Conservation (phyloP, 805 yeast genomes). For the Saccharomycopsis babjevae region DNA sequence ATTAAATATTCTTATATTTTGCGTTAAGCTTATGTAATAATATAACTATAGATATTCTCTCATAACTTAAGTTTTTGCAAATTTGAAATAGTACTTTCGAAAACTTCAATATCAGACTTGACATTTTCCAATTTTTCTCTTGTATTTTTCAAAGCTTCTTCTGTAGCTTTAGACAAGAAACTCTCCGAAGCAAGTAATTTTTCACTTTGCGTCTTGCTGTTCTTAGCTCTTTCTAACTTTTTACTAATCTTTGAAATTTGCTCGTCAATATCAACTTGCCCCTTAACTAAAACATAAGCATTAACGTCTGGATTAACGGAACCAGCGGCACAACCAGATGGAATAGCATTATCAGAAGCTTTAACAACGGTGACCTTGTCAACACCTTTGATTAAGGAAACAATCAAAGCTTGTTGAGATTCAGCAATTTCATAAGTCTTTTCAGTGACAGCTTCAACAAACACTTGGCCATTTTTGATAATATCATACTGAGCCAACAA, state of each 20-base stretch:
- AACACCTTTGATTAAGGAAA: conserved; percentile 85
- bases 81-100: conserved; percentile 74
- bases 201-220: conserved; percentile 52
- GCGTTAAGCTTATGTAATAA: too few species aligned
- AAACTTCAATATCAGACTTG: conserved; percentile 82
- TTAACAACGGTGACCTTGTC: conserved; percentile 59
- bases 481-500: conserved; percentile 84
- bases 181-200: conserved; percentile 48
- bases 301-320: conserved; percentile 72
- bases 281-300: conserved; percentile 88
- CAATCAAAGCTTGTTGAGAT: conserved; percentile 77
- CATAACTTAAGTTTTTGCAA: conserved; percentile 68
- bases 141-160: conserved; percentile 72
- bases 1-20: neutral
- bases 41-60: neutral
- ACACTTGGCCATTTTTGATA: conserved; percentile 78
- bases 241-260: conserved; percentile 76
- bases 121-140: conserved; percentile 55
- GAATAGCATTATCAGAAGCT: conserved; percentile 43
- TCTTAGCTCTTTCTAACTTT: conserved; percentile 60
- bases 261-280: conserved; percentile 84
- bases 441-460: conserved; percentile 55
- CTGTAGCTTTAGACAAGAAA: conserved; percentile 77
- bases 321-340: conserved; percentile 83
- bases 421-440: conserved; percentile 41